phyloP scores from a whole-genome alignment of 1,284 basidiomycete species.

The Fomitiporia mediterranea region DNA sequence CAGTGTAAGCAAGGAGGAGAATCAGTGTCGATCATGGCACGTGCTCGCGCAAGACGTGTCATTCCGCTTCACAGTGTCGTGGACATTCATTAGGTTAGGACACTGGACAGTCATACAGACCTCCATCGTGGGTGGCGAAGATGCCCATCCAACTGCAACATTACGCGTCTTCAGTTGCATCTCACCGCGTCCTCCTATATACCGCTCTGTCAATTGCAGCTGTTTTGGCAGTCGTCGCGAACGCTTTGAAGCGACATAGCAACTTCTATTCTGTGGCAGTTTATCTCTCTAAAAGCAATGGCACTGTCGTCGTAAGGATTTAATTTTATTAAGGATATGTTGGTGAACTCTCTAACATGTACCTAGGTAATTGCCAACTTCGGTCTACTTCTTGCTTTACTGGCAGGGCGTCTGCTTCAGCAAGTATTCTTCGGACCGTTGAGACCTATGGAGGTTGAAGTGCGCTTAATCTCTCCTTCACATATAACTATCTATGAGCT shows the following conservation, averaged over 20 bases:
- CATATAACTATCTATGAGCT: constrained; percentile 4
- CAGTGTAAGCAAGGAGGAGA: too few species aligned
- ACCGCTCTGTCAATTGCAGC: constrained; percentile 63
- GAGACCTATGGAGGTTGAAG: constrained; percentile 89
- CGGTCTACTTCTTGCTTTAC: constrained; percentile 71
- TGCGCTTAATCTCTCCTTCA: constrained; percentile 33
- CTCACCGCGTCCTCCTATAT: constrained; percentile 69
- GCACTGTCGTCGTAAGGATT: constrained; percentile 79
- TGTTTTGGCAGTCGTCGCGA: constrained; percentile 66
- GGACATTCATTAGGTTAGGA: neutral
- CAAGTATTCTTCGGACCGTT: constrained; percentile 90
- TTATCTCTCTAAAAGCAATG: constrained; percentile 87
- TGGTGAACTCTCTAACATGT: neutral
- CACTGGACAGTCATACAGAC: neutral
- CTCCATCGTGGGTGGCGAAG: neutral
- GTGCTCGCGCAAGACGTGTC: constrained; percentile 1
- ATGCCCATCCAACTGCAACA: constrained; percentile 33
- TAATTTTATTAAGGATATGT: neutral
- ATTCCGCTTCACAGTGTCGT: neutral
- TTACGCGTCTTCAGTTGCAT: constrained; percentile 45
- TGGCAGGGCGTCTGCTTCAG: constrained; percentile 77
- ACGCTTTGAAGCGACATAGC: constrained; percentile 78
- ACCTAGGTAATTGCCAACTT: constrained; percentile 93
- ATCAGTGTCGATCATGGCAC: neutral
- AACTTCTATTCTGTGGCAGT: constrained; percentile 96